Percentiles rank a stretch among this genome's conserved stretches.
Conservation (phyloP, 2,329 filamentous ascomycete genomes). For the Xylariales sp. region DNA sequence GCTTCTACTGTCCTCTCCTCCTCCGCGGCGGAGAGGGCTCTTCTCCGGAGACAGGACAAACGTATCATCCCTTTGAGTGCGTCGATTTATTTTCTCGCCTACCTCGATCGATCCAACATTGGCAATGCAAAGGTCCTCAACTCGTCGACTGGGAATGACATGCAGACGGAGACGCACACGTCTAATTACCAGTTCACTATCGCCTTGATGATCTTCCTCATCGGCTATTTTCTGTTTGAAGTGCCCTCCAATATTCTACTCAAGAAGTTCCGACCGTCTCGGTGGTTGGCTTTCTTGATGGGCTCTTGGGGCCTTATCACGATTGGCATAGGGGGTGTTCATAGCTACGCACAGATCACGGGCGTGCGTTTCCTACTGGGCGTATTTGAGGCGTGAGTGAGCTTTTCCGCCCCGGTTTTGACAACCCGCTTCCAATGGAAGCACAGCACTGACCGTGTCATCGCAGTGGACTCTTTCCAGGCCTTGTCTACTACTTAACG, state of each 20-base stretch:
- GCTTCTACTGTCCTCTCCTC: conserved; percentile 28
- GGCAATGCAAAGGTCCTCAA: conserved; percentile 57
- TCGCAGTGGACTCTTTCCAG: conserved; percentile 71
- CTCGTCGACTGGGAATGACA: conserved; percentile 50
- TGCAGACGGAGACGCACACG: conserved; percentile 51
- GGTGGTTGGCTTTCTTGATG: conserved; percentile 75
- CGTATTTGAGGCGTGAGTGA: conserved; percentile 67
- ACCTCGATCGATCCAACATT: conserved; percentile 68
- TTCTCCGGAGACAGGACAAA: conserved; percentile 60
- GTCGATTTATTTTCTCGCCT: conserved; percentile 66
- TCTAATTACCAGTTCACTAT: conserved; percentile 50
- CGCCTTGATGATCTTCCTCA: conserved; percentile 53
- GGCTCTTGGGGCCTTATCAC: conserved; percentile 75
- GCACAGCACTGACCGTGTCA: conserved; percentile 10
- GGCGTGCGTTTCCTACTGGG: conserved; percentile 76
- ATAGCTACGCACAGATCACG: conserved; percentile 71
- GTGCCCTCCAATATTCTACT: conserved; percentile 75
- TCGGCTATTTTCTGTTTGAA: conserved; percentile 63
- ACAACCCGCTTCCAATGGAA: background rate
- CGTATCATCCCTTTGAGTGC: conserved; percentile 66
- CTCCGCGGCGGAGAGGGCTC: conserved; percentile 40
- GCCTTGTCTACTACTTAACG: conserved; percentile 74
- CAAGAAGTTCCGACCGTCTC: conserved; percentile 70
- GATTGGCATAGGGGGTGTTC: conserved; percentile 72
- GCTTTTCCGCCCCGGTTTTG: background rate